phyloP scores from a whole-genome alignment of 352 stramenopile genomes.

The Blastocystis sp. region DNA sequence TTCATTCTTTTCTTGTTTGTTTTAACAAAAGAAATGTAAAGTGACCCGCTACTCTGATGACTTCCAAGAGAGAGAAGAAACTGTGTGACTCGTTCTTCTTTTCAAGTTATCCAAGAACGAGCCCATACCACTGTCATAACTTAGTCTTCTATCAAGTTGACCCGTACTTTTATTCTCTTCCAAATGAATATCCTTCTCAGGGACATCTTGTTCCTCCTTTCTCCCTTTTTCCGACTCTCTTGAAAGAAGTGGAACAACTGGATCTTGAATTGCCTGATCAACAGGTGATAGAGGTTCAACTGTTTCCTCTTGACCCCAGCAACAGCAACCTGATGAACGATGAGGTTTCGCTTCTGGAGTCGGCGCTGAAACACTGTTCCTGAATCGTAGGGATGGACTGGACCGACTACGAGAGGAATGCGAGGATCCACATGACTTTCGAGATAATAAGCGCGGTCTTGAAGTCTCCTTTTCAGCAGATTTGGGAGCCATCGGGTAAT shows the following conservation, averaged over 20 bases:
- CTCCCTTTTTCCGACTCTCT: background rate
- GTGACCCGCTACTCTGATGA: too few relatives aligned
- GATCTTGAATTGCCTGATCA: background rate
- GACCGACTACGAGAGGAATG: background rate
- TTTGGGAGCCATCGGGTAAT: background rate
- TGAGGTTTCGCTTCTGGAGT: background rate
- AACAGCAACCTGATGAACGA: background rate
- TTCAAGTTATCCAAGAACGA: background rate
- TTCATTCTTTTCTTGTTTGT: background rate
- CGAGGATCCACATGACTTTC: background rate
- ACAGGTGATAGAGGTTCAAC: background rate
- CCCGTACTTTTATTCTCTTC: background rate
- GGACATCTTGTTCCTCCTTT: too few relatives aligned
- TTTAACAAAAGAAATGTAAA: background rate
- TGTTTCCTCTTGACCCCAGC: background rate
- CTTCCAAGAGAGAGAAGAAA: background rate
- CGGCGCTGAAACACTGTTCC: background rate
- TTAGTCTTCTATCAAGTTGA: background rate
- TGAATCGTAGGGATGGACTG: background rate
- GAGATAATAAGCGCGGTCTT: background rate
- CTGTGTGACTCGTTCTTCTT: background rate
- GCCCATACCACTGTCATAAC: background rate
- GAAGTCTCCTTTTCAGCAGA: background rate
- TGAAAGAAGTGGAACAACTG: background rate
- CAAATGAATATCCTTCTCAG: too few relatives aligned